Conservation (phyloP, 768 basidiomycete species). For the Suillus ampliporus region DNA sequence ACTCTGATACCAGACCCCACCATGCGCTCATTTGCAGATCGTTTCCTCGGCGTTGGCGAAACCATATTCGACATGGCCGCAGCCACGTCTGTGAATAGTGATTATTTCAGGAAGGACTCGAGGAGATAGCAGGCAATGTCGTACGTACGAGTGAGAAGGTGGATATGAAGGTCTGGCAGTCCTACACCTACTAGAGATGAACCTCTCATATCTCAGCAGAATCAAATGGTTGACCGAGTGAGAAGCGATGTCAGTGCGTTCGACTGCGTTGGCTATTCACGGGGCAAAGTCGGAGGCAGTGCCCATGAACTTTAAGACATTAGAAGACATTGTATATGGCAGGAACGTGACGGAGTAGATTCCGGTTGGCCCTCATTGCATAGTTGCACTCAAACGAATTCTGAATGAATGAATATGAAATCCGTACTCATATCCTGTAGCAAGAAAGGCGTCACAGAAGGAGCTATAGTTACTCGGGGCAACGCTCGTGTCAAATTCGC, state of each 20-base stretch:
- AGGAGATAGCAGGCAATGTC: constrained; percentile 34
- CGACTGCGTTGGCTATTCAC: not conserved
- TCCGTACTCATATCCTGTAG: no score
- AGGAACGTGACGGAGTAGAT: no score
- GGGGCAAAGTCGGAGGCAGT: not conserved
- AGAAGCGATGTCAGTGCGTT: not conserved
- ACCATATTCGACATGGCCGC: constrained; percentile 86
- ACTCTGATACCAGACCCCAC: constrained; percentile 78
- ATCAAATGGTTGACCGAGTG: not conserved
- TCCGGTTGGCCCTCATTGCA: no score
- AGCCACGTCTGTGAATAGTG: constrained; percentile 83
- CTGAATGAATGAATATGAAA: no score
- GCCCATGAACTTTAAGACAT: not conserved
- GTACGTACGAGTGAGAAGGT: not conserved
- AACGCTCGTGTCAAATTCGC: no score
- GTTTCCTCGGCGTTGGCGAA: constrained; percentile 87
- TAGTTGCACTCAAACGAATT: no score
- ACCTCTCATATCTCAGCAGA: constrained; percentile 2
- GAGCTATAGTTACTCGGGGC: no score
- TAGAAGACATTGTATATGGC: no score
- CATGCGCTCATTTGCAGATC: constrained; percentile 74
- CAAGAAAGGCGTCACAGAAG: no score
- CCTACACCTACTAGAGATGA: constrained; percentile 1
- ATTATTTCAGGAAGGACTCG: constrained; percentile 73
- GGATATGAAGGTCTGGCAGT: constrained; percentile 2